Evolutionary conservation across 495 filamentous ascomycete species (phyloP).

Genomic region (Penicillium longicatenatum): DNA sequence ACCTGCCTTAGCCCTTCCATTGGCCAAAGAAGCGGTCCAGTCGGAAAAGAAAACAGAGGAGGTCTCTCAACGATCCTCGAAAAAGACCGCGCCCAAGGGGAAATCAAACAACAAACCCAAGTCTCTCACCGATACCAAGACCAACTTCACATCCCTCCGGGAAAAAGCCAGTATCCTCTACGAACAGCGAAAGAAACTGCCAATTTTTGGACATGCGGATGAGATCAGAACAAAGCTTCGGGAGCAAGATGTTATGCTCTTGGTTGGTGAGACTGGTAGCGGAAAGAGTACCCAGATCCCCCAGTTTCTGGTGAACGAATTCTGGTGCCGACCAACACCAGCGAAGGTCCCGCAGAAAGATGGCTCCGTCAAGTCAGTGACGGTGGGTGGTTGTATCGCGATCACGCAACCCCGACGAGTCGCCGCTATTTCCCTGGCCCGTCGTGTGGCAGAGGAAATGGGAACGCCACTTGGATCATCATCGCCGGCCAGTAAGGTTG

Average conservation of each 20-base stretch:
- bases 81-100: slow-evolving; percentile 3
- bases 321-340: slow-evolving; percentile 69
- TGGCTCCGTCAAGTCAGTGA: slow-evolving; percentile 48
- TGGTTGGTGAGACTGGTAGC: slow-evolving; percentile 93
- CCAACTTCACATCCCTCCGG: slow-evolving; percentile 38
- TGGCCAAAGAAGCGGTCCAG: slow-evolving; percentile 1
- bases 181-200: slow-evolving; percentile 63
- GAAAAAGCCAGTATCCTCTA: slow-evolving; percentile 52
- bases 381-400: slow-evolving; percentile 83
- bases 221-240: slow-evolving; percentile 67
- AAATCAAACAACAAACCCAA: slow-evolving; percentile 19
- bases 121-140: slow-evolving; percentile 24
- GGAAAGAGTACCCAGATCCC: slow-evolving; percentile 98
- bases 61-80: not conserved
- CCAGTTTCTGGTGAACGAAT: slow-evolving; percentile 79
- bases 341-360: slow-evolving; percentile 46
- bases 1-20: not conserved
- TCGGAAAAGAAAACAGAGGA: not conserved
- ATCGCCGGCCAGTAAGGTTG: slow-evolving; percentile 72
- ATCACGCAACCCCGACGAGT: slow-evolving; percentile 94
- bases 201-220: slow-evolving; percentile 74
- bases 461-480: slow-evolving; percentile 74
- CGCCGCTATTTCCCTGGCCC: slow-evolving; percentile 89
- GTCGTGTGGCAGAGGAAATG: slow-evolving; percentile 87
- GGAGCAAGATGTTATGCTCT: slow-evolving; percentile 73